Conservation (phyloP, 805 yeast species). For the Starmerella bombi region DNA sequence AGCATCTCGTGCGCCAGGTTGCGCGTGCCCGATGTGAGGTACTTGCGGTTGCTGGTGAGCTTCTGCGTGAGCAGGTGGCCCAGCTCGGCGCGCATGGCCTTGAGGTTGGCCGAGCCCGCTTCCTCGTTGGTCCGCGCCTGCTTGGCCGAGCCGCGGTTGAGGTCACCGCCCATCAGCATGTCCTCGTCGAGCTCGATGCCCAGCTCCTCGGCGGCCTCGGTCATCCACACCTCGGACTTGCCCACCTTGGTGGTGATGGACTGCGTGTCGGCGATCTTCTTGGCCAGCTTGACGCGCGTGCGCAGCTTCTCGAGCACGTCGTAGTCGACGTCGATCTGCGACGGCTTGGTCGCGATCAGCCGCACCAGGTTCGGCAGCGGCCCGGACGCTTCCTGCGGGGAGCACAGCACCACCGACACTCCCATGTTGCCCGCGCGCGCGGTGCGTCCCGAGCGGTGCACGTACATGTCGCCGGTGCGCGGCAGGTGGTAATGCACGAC, state of each 20-base stretch:
- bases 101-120: conserved; percentile 1
- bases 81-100: conserved; percentile 20
- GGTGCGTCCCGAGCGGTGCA: conserved; percentile 97
- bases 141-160: conserved; percentile 41
- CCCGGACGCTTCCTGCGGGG: conserved; percentile 87
- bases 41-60: conserved; percentile 22
- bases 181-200: conserved; percentile 65
- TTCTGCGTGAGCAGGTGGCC: conserved; percentile 18
- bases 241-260: conserved; percentile 41
- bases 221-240: conserved; percentile 57
- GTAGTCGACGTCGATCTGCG: conserved; percentile 61
- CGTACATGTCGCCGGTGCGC: conserved; percentile 82
- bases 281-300: conserved; percentile 54
- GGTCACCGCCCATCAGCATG: conserved; percentile 8
- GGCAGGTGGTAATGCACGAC: conserved; percentile 95
- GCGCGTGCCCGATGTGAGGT: conserved; percentile 25
- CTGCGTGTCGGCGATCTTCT: conserved; percentile 61
- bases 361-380: conserved; percentile 64
- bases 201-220: conserved; percentile 83
- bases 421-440: conserved; percentile 91
- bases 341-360: conserved; percentile 38
- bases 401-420: conserved; percentile 84
- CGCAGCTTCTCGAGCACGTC: conserved; percentile 58
- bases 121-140: conserved; percentile 26
- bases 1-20: conserved; percentile 27